Percentiles rank a stretch among this genome's conserved stretches.
Conservation (phyloP, 2,329 filamentous ascomycete genomes). For the Trichoderma sp. region DNA sequence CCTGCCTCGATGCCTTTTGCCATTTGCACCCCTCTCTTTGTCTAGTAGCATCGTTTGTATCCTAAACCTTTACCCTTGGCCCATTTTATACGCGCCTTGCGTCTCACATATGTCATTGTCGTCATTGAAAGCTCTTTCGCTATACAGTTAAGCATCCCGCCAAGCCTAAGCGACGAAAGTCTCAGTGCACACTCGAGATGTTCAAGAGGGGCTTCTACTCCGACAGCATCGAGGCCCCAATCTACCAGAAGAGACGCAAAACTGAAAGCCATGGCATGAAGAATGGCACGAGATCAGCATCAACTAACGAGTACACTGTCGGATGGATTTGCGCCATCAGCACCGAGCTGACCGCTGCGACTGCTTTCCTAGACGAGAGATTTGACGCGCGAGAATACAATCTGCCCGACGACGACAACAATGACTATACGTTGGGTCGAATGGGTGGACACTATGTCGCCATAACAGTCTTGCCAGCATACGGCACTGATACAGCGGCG, state of each 20-base stretch:
- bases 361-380: not conserved
- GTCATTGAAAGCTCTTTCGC: not conserved
- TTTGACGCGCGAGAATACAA: not conserved
- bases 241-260: not conserved
- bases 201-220: not conserved
- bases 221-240: not conserved
- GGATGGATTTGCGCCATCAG: not conserved
- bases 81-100: not conserved
- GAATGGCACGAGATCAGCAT: not conserved
- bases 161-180: not conserved
- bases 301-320: not conserved
- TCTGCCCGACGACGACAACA: not conserved
- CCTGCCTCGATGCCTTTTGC: too few species aligned
- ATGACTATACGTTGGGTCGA: conserved; percentile 29
- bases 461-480: conserved; percentile 29
- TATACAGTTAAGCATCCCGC: not conserved
- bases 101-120: not conserved
- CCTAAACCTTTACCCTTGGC: too few species aligned
- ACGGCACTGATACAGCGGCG: not conserved
- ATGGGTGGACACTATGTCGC: conserved; percentile 32
- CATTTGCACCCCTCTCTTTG: too few species aligned
- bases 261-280: not conserved
- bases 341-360: not conserved
- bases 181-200: not conserved
- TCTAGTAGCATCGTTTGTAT: too few species aligned